Percentiles rank a stretch among this genome's conserved stretches.
Conservation (phyloP, 768 basidiomycete species). For the Ramaria sp. region DNA sequence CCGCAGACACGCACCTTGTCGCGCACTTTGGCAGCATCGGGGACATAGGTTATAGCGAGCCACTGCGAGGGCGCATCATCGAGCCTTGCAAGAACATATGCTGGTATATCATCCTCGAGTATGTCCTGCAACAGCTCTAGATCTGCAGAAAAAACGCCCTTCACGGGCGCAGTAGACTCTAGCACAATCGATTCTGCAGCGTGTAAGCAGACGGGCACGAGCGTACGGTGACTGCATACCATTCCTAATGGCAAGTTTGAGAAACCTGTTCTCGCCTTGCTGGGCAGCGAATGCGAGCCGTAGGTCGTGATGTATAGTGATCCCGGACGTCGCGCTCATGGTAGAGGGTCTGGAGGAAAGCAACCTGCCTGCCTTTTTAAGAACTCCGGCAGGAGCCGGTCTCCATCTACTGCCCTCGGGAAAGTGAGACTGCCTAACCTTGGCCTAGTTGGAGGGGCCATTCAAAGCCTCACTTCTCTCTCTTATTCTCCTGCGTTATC, state of each 20-base stretch:
- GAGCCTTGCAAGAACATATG: conserved; percentile 64
- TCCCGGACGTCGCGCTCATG: conserved; percentile 73
- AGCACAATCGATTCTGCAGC: conserved; percentile 51
- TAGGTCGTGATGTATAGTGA: conserved; percentile 51
- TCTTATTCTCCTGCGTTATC: conserved; percentile 18
- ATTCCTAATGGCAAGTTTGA: conserved; percentile 68
- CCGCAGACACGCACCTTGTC: conserved; percentile 49
- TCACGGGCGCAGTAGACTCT: conserved; percentile 37
- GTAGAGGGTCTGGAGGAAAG: background rate
- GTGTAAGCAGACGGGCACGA: conserved; percentile 17
- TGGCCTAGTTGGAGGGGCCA: conserved; percentile 13
- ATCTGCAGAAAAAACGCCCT: conserved; percentile 46
- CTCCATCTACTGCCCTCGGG: background rate
- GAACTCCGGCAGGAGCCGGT: background rate
- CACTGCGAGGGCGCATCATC: conserved; percentile 55
- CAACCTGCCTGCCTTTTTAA: conserved; percentile 9
- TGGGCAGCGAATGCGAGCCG: conserved; percentile 42
- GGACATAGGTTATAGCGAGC: conserved; percentile 72
- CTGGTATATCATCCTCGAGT: conserved; percentile 50
- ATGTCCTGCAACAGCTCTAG: conserved; percentile 45
- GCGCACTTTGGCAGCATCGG: conserved; percentile 69
- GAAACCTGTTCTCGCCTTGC: conserved; percentile 39
- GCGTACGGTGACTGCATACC: conserved; percentile 35
- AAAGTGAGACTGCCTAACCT: background rate
- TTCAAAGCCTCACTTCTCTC: conserved; percentile 14